phyloP scores from a whole-genome alignment of 306 rosid species.

The Prunus dulcis region DNA sequence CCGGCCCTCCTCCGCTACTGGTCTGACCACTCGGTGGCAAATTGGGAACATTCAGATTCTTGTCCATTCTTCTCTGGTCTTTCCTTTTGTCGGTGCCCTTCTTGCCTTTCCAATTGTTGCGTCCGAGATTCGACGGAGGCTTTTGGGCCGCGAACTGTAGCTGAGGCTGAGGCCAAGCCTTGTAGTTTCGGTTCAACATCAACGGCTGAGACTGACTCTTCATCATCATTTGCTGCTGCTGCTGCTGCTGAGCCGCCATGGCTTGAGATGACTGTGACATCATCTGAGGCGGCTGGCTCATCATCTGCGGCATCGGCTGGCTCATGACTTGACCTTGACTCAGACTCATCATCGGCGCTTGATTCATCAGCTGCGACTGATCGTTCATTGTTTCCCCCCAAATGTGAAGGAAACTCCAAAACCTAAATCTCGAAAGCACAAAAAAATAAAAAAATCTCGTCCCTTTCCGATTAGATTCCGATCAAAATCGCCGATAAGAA shows the following conservation, averaged over 20 bases:
- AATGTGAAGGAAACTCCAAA: slow-evolving; percentile 20
- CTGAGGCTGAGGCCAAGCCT: slow-evolving; percentile 32
- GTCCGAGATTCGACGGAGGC: slow-evolving; percentile 29
- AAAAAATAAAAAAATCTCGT: not conserved
- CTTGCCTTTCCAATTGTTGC: slow-evolving; percentile 78
- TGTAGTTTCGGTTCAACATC: slow-evolving; percentile 42
- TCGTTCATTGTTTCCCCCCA: slow-evolving; percentile 39
- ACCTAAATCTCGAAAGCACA: not conserved
- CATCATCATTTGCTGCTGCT: slow-evolving; percentile 37
- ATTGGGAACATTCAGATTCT: slow-evolving; percentile 24
- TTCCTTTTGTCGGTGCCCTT: slow-evolving; percentile 57
- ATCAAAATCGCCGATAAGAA: not conserved
- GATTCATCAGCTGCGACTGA: slow-evolving; percentile 43
- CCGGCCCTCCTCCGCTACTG: slow-evolving; percentile 17
- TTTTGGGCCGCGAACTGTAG: slow-evolving; percentile 35
- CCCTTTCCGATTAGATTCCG: not conserved
- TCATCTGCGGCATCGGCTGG: slow-evolving; percentile 24
- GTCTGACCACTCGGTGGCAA: slow-evolving; percentile 24
- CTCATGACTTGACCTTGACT: slow-evolving; percentile 27
- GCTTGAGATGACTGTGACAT: slow-evolving; percentile 40
- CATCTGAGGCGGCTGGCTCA: slow-evolving; percentile 39
- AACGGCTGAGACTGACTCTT: slow-evolving; percentile 38
- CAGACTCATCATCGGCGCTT: slow-evolving; percentile 36
- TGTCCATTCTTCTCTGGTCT: slow-evolving; percentile 55
- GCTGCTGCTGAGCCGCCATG: slow-evolving; percentile 29